Evolutionary conservation across 495 filamentous ascomycete genomes (phyloP).

Genomic region (Penicillium lividum): DNA sequence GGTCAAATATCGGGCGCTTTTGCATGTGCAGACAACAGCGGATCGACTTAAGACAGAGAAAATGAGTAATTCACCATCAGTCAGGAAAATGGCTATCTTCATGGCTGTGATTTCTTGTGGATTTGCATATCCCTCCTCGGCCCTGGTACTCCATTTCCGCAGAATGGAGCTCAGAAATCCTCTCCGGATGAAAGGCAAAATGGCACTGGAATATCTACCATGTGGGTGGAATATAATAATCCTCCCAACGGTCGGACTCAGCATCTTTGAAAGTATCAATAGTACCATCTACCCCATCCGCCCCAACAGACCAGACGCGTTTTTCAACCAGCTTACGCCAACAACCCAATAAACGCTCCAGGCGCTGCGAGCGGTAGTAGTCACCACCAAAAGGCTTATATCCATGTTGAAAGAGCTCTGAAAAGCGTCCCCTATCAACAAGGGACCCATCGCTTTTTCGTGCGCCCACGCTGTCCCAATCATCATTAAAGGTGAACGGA

Average conservation of each 20-base stretch:
- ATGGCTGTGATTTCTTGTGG: neutral
- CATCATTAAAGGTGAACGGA: slow-evolving; percentile 20
- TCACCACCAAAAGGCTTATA: slow-evolving; percentile 21
- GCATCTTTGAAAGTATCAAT: slow-evolving; percentile 23
- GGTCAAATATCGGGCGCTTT: slow-evolving; percentile 41
- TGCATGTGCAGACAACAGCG: slow-evolving; percentile 44
- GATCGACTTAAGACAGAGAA: slow-evolving; percentile 7
- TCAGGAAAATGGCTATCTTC: too few relatives aligned
- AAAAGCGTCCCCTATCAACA: slow-evolving; percentile 14
- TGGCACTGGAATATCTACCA: slow-evolving; percentile 16
- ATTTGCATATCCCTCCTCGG: too few relatives aligned
- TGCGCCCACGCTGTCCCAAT: slow-evolving; percentile 11
- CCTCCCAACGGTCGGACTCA: slow-evolving; percentile 17
- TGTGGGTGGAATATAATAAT: slow-evolving; percentile 19
- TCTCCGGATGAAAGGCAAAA: neutral
- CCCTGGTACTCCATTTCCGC: too few relatives aligned
- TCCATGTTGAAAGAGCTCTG: slow-evolving; percentile 23
- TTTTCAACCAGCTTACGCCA: slow-evolving; percentile 20
- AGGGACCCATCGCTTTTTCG: slow-evolving; percentile 17
- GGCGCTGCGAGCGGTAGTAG: slow-evolving; percentile 18
- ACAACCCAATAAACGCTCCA: slow-evolving; percentile 21
- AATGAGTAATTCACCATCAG: too few relatives aligned
- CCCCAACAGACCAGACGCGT: slow-evolving; percentile 20
- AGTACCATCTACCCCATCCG: slow-evolving; percentile 20
- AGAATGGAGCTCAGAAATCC: neutral